phyloP scores from a whole-genome alignment of 495 filamentous ascomycete genomes.

The Daldinia caldariorum region DNA sequence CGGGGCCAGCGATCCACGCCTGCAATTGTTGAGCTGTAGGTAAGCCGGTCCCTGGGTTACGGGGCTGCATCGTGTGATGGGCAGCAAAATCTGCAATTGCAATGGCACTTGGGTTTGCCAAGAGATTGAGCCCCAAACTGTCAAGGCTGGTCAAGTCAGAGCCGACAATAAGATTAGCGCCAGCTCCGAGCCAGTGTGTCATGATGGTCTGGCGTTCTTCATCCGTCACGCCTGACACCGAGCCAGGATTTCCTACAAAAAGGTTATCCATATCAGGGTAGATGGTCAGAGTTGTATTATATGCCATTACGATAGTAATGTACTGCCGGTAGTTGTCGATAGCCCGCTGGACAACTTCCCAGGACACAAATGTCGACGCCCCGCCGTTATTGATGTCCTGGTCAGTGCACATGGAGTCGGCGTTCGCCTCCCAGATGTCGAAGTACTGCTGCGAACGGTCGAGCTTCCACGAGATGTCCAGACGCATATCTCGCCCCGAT shows the following conservation, averaged over 20 bases:
- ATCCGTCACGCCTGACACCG: constrained; percentile 45
- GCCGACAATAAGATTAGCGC: constrained; percentile 47
- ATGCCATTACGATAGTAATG: constrained; percentile 36
- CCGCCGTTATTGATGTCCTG: constrained; percentile 48
- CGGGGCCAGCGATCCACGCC: constrained; percentile 49
- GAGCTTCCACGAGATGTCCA: constrained; percentile 49
- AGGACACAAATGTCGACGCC: constrained; percentile 39
- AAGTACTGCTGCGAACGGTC: constrained; percentile 43
- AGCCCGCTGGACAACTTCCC: constrained; percentile 44
- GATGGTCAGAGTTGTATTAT: constrained; percentile 38
- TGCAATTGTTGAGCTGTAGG: constrained; percentile 45
- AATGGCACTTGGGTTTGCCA: constrained; percentile 33
- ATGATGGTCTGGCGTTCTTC: constrained; percentile 42
- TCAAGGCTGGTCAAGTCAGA: constrained; percentile 45
- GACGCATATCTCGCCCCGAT: constrained; percentile 42
- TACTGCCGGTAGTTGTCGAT: constrained; percentile 51
- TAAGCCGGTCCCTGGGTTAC: constrained; percentile 43
- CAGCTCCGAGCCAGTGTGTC: constrained; percentile 49
- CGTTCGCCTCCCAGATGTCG: constrained; percentile 39
- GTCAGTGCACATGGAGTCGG: constrained; percentile 46
- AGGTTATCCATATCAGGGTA: constrained; percentile 50
- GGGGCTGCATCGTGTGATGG: constrained; percentile 47
- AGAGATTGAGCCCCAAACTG: constrained; percentile 36
- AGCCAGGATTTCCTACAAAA: constrained; percentile 43
- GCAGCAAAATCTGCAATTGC: constrained; percentile 37